Evolutionary conservation across 345 rosid genomes (phyloP).

Genomic region (Camelina hispida): DNA sequence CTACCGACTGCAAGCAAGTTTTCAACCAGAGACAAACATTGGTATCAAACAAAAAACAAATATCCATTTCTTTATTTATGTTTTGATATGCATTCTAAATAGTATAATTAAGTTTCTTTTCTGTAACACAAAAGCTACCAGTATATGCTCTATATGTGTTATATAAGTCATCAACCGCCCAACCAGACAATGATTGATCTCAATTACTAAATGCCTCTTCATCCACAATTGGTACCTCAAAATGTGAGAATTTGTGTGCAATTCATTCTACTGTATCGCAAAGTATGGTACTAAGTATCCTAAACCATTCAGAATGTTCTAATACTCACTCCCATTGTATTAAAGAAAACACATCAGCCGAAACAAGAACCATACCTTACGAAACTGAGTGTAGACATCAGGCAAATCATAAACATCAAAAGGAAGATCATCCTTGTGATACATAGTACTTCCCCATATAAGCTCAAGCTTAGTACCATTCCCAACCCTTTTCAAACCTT

Average conservation of each 20-base stretch:
- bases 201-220: no score
- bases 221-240: no score
- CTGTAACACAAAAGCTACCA: no score
- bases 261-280: not conserved
- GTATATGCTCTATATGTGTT: no score
- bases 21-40: constrained; percentile 21
- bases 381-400: constrained; percentile 87
- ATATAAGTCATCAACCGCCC: no score
- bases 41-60: no score
- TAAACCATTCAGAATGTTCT: not conserved
- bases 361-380: constrained; percentile 62
- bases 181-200: no score
- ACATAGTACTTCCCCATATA: constrained; percentile 82
- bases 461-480: constrained; percentile 57
- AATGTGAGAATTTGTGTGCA: no score
- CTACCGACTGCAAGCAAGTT: constrained; percentile 59
- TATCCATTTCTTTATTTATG: no score
- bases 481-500: constrained; percentile 49
- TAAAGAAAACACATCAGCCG: not conserved
- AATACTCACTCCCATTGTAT: not conserved
- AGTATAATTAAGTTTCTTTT: no score
- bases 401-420: constrained; percentile 59
- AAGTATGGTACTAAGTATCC: not conserved
- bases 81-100: no score
- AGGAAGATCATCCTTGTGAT: constrained; percentile 82